These are phyloP conservation scores for Diaporthe helianthi DNA, from an alignment of 2,329 filamentous ascomycete genomes.

Conservation along the genomic window DNA sequence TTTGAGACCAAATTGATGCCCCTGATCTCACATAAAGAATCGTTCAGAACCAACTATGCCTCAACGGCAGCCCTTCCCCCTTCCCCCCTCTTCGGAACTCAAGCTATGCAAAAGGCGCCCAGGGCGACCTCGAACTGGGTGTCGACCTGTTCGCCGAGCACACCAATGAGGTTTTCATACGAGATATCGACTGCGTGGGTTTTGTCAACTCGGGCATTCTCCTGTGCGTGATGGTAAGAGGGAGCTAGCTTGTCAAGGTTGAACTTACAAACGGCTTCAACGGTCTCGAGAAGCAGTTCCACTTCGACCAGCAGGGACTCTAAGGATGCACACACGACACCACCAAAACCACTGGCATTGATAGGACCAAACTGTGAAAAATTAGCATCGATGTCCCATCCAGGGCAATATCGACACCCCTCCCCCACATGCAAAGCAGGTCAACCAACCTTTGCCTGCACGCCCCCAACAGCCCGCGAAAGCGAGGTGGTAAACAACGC, in stretches of 20 bases:
- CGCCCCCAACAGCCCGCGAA: background rate
- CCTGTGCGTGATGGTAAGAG: accelerated
- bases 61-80: no score
- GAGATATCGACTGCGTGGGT: background rate
- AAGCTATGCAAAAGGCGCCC: background rate
- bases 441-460: background rate
- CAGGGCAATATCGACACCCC: no score
- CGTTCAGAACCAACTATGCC: background rate
- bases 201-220: background rate
- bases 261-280: conserved; percentile 3
- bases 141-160: conserved; percentile 1
- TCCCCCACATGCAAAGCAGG: no score
- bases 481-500: conserved; percentile 5
- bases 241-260: no score
- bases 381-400: background rate
- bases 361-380: background rate
- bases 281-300: background rate
- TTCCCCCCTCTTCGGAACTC: background rate
- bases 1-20: no score
- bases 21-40: background rate
- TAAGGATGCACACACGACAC: background rate
- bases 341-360: background rate
- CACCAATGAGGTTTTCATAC: background rate
- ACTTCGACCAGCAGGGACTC: background rate
- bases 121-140: background rate